Percentiles rank a stretch among this genome's conserved stretches.
These are phyloP conservation scores for Nakaseomyces uthaithaninus DNA, from an alignment of 1,139 yeast species.

Conservation along the genomic window DNA sequence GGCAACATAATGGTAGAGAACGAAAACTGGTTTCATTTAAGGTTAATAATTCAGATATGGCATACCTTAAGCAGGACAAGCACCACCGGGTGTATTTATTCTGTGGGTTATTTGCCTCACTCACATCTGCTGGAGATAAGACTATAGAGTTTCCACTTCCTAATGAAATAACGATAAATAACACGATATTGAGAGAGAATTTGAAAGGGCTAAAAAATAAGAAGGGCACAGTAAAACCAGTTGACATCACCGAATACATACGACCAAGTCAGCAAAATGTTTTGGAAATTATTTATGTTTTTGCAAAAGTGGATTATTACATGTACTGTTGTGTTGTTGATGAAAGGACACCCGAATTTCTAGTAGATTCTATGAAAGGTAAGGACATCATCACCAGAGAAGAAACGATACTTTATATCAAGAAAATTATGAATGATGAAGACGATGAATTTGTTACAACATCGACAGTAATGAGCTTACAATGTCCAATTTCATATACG, in stretches of 20 bases:
- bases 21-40: conserved; percentile 35
- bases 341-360: conserved; percentile 37
- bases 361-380: conserved; percentile 29
- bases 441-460: conserved; percentile 52
- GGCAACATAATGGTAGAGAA: conserved; percentile 36
- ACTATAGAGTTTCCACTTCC: conserved; percentile 40
- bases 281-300: conserved; percentile 47
- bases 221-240: conserved; percentile 59
- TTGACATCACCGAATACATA: conserved; percentile 47
- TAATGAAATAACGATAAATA: conserved; percentile 47
- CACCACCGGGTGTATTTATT: conserved; percentile 36
- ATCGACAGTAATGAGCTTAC: conserved; percentile 46
- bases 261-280: conserved; percentile 34
- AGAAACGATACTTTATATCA: conserved; percentile 40
- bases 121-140: conserved; percentile 8
- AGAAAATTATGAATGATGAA: conserved; percentile 35
- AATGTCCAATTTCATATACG: conserved; percentile 57
- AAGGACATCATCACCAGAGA: conserved; percentile 43
- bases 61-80: background rate
- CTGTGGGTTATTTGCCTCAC: conserved; percentile 37
- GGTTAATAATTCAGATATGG: conserved; percentile 29
- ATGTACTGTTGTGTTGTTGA: conserved; percentile 49
- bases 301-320: conserved; percentile 39
- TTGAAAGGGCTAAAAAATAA: conserved; percentile 53
- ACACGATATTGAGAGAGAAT: conserved; percentile 38